phyloP scores from a whole-genome alignment of 2,329 filamentous ascomycete genomes.

The Rhexocercosporidium sp. region DNA sequence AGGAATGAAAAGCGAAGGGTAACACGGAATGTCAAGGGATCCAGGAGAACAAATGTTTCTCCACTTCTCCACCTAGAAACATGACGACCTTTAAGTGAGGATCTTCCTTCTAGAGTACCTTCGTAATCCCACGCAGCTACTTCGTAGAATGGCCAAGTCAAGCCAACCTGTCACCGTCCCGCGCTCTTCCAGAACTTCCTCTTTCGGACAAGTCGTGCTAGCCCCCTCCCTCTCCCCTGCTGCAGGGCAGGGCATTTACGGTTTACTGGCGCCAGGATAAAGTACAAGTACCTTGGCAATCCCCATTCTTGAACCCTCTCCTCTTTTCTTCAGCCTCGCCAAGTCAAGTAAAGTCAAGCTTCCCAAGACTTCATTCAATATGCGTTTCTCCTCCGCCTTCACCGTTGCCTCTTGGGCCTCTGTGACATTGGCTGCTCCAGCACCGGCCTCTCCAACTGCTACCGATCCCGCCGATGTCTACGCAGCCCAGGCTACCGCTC shows the following conservation, averaged over 20 bases:
- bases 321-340: slow-evolving; percentile 25
- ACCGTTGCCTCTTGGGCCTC: slow-evolving; percentile 37
- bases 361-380: slow-evolving; percentile 31
- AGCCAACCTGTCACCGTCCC: slow-evolving; percentile 11
- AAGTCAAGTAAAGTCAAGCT: slow-evolving; percentile 14
- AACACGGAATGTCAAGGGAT: slow-evolving; percentile 14
- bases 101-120: not conserved
- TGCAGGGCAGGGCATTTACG: slow-evolving; percentile 21
- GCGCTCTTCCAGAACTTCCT: slow-evolving; percentile 18
- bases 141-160: not conserved
- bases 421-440: slow-evolving; percentile 34
- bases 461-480: slow-evolving; percentile 57
- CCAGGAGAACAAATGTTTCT: not conserved
- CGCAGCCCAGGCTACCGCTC: slow-evolving; percentile 63
- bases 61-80: not conserved
- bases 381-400: slow-evolving; percentile 35
- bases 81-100: not conserved
- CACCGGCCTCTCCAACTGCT: slow-evolving; percentile 48
- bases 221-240: not conserved
- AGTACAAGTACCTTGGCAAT: slow-evolving; percentile 34
- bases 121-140: slow-evolving; percentile 3
- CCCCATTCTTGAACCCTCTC: slow-evolving; percentile 15
- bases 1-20: slow-evolving; percentile 26
- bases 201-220: slow-evolving; percentile 5
- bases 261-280: slow-evolving; percentile 7